These are phyloP conservation scores for Candida neerlandica DNA, from an alignment of 1,139 yeast genomes.

Conservation along the genomic window DNA sequence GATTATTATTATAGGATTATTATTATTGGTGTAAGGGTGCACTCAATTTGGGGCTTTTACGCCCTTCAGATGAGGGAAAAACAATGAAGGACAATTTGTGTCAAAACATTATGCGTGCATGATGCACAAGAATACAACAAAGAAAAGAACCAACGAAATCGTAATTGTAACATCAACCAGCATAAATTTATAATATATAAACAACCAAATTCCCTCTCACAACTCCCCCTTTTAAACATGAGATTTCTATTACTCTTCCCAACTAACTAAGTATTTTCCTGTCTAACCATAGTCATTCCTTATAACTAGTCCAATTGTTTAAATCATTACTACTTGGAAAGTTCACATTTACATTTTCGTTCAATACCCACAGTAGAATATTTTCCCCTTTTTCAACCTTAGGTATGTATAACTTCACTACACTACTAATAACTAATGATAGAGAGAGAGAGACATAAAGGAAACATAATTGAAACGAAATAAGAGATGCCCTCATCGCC, in stretches of 20 bases:
- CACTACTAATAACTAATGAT: neutral
- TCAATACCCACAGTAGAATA: neutral
- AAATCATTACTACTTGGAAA: conserved; percentile 1
- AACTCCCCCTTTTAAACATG: neutral
- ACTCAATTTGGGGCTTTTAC: neutral
- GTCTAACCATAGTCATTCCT: conserved; percentile 5
- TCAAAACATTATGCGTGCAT: conserved; percentile 2
- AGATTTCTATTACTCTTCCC: neutral
- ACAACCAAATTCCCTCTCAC: conserved; percentile 2
- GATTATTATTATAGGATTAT: neutral
- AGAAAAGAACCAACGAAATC: neutral
- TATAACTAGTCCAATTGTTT: neutral
- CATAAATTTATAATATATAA: conserved; percentile 1
- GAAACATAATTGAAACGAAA: no score
- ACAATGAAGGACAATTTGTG: neutral
- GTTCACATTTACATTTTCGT: neutral
- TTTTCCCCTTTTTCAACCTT: neutral
- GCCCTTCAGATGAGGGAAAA: neutral
- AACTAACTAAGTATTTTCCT: conserved; percentile 2
- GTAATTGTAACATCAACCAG: conserved; percentile 1
- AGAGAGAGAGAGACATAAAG: no score
- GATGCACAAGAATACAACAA: neutral
- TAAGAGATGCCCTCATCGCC: no score
- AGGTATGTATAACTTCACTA: neutral
- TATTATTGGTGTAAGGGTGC: neutral